Conservation (phyloP, 2,329 filamentous ascomycete genomes). For the Fusarium subglutinans region DNA sequence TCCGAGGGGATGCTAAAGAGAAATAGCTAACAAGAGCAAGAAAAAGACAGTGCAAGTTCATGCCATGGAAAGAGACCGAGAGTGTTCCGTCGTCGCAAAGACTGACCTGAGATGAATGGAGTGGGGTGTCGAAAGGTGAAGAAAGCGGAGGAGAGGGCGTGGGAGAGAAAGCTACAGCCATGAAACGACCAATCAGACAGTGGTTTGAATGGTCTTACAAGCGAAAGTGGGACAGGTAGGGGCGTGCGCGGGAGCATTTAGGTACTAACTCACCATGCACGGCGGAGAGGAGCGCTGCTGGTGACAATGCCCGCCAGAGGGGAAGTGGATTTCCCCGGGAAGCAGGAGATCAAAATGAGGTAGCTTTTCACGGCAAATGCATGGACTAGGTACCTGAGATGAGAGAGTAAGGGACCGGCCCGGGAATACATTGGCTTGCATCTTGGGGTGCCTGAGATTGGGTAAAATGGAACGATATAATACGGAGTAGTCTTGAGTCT, state of each 20-base stretch:
- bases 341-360: not conserved
- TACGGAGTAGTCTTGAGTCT: not conserved
- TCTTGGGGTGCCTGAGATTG: conserved; percentile 12
- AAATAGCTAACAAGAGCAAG: conserved; percentile 8
- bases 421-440: conserved; percentile 21
- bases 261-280: conserved; percentile 1
- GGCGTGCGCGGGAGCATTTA: conserved; percentile 25
- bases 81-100: conserved; percentile 34
- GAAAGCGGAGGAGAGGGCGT: conserved; percentile 21
- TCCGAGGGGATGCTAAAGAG: conserved; percentile 11
- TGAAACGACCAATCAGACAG: not conserved
- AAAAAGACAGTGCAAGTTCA: conserved; percentile 29
- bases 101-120: conserved; percentile 28
- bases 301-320: conserved; percentile 26
- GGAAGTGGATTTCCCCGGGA: conserved; percentile 36
- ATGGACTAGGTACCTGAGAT: conserved; percentile 14
- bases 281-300: conserved; percentile 32
- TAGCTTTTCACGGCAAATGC: conserved; percentile 15
- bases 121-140: conserved; percentile 27
- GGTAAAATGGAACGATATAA: conserved; percentile 32
- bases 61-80: conserved; percentile 38
- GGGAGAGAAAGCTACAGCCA: not conserved
- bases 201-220: conserved; percentile 1
- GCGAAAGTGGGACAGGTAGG: conserved; percentile 15
- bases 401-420: conserved; percentile 25